phyloP scores from a whole-genome alignment of 164 flowering plant genomes.

The Nymphaea thermarum region DNA sequence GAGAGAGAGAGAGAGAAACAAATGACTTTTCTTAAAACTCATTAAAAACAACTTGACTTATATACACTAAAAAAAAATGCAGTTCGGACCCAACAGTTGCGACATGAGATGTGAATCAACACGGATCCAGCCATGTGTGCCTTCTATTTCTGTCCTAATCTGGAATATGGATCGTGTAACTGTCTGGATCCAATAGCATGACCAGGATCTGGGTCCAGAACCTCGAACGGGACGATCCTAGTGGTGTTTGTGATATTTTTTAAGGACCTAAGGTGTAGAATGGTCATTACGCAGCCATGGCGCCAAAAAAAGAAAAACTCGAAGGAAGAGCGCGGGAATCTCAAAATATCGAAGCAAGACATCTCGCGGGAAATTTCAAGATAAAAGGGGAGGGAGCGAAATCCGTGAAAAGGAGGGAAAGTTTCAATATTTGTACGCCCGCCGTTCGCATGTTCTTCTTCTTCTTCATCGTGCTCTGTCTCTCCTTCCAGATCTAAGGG shows the following conservation, averaged over 20 bases:
- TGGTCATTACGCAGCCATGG: neutral
- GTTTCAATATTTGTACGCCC: constrained; percentile 21
- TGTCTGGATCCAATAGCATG: too few species aligned
- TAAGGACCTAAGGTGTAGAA: neutral
- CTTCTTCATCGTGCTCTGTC: neutral
- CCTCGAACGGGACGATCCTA: too few species aligned
- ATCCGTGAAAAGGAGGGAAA: neutral
- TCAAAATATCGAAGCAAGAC: neutral
- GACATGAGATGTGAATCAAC: too few species aligned
- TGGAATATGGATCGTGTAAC: too few species aligned
- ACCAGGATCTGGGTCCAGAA: too few species aligned
- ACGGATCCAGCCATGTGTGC: too few species aligned
- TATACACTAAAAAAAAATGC: too few species aligned
- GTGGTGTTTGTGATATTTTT: neutral
- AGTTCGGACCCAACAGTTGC: too few species aligned
- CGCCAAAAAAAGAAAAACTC: neutral
- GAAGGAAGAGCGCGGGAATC: neutral
- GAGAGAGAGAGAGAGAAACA: too few species aligned
- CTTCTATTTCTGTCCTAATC: too few species aligned
- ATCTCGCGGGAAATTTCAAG: neutral
- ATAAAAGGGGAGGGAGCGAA: neutral
- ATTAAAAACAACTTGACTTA: too few species aligned
- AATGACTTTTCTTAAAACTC: too few species aligned
- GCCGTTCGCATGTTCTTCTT: constrained; percentile 10
- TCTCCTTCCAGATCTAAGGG: neutral